These are phyloP conservation scores for Didymella keratinophila DNA, from an alignment of 2,329 filamentous ascomycete genomes.

Conservation along the genomic window DNA sequence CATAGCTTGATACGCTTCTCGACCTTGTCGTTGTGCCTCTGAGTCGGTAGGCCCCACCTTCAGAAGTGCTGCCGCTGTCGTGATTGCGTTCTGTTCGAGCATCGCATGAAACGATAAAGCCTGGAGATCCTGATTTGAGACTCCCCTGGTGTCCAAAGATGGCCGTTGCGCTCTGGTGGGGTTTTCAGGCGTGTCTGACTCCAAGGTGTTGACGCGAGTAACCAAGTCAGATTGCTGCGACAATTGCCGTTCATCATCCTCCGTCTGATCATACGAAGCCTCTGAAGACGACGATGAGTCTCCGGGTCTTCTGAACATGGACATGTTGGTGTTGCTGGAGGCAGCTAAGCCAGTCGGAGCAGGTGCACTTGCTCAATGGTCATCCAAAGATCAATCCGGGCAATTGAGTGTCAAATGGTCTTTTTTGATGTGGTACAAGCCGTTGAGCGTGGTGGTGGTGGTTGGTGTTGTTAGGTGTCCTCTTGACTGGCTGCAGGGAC, in stretches of 20 bases:
- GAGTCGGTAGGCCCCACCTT: constrained; percentile 44
- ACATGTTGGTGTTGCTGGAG: constrained; percentile 27
- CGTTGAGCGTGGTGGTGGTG: constrained; percentile 2
- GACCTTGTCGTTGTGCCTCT: constrained; percentile 49
- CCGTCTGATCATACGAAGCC: constrained; percentile 29
- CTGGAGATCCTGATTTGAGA: constrained; percentile 38
- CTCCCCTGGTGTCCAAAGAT: constrained; percentile 28
- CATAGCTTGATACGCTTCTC: constrained; percentile 51
- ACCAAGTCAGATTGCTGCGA: constrained; percentile 28
- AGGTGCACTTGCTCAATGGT: not conserved
- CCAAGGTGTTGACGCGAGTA: constrained; percentile 42
- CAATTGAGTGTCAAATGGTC: not conserved
- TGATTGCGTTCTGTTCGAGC: constrained; percentile 55
- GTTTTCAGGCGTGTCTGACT: constrained; percentile 32
- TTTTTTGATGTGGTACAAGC: not conserved
- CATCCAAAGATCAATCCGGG: not conserved
- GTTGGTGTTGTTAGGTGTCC: constrained; percentile 14
- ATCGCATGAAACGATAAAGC: constrained; percentile 56
- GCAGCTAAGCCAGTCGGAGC: not conserved
- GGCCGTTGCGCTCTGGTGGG: constrained; percentile 20
- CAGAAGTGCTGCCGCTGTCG: constrained; percentile 50
- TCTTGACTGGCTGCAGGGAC: constrained; percentile 29
- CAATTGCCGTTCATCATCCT: constrained; percentile 29
- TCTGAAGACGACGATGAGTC: constrained; percentile 41
- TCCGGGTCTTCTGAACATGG: constrained; percentile 47